phyloP scores from a whole-genome alignment of 2,329 filamentous ascomycete genomes.

The Exophiala sideris region DNA sequence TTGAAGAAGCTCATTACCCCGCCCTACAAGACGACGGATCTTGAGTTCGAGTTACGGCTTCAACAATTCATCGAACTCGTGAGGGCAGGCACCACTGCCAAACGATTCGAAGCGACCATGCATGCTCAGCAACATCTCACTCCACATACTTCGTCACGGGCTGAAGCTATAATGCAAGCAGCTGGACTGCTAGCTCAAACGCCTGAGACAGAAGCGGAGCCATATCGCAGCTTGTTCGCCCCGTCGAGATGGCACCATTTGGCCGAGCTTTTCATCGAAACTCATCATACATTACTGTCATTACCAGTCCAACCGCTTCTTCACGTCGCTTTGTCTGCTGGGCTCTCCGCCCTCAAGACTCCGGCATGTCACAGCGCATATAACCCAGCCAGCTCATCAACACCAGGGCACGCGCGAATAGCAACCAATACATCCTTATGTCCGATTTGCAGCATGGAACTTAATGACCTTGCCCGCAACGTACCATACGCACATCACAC shows the following conservation, averaged over 20 bases:
- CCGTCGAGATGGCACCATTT: slow-evolving; percentile 70
- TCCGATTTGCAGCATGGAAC: slow-evolving; percentile 91
- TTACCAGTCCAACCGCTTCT: slow-evolving; percentile 80
- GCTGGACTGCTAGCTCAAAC: slow-evolving; percentile 77
- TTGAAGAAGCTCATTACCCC: slow-evolving; percentile 68
- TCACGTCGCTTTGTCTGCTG: slow-evolving; percentile 84
- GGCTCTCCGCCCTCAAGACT: slow-evolving; percentile 91
- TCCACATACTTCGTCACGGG: slow-evolving; percentile 66
- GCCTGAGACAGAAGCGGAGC: slow-evolving; percentile 57
- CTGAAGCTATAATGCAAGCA: slow-evolving; percentile 66
- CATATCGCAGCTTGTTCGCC: slow-evolving; percentile 70
- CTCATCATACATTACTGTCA: slow-evolving; percentile 80
- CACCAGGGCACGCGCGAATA: slow-evolving; percentile 50
- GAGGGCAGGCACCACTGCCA: slow-evolving; percentile 60
- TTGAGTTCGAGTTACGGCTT: slow-evolving; percentile 89
- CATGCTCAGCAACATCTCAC: slow-evolving; percentile 81
- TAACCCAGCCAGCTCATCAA: slow-evolving; percentile 49
- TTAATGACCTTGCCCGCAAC: slow-evolving; percentile 83
- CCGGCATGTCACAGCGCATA: slow-evolving; percentile 79
- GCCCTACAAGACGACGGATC: slow-evolving; percentile 44
- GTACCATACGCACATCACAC: slow-evolving; percentile 95
- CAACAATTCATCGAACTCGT: slow-evolving; percentile 95
- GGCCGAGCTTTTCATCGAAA: slow-evolving; percentile 74
- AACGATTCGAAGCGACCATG: slow-evolving; percentile 70
- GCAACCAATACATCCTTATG: slow-evolving; percentile 64